Percentiles rank a stretch among this genome's conserved stretches.
phyloP scores from a whole-genome alignment of 73 alveolate species.

The Paramecium pentaurelia region DNA sequence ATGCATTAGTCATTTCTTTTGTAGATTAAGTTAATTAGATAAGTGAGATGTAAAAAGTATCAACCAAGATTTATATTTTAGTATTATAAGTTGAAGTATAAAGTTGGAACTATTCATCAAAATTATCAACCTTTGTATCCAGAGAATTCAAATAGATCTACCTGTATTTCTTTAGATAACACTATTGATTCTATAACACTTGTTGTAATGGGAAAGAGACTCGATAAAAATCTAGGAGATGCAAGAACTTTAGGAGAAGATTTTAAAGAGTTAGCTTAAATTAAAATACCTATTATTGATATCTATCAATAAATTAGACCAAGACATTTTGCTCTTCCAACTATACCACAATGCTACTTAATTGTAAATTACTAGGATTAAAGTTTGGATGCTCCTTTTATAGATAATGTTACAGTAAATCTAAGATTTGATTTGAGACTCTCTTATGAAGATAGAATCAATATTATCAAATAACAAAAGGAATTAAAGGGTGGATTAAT shows the following conservation, averaged over 20 bases:
- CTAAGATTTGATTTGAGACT: constrained; percentile 48
- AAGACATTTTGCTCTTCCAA: constrained; percentile 36
- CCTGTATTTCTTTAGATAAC: background rate
- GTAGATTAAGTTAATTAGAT: constrained; percentile 15
- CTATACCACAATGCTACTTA: constrained; percentile 20
- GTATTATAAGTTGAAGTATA: constrained; percentile 16
- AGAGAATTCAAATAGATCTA: constrained; percentile 24
- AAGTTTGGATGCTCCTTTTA: constrained; percentile 30
- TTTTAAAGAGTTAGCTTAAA: constrained; percentile 21
- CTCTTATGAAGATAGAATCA: background rate
- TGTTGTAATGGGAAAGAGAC: constrained; percentile 31
- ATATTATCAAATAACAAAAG: background rate
- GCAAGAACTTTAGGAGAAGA: constrained; percentile 31
- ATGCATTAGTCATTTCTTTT: constrained; percentile 19
- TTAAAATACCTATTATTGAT: background rate
- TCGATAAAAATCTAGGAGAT: constrained; percentile 43
- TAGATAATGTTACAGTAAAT: background rate
- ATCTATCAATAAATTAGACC: background rate
- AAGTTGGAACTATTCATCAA: constrained; percentile 36
- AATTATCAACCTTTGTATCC: constrained; percentile 35
- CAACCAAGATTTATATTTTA: background rate
- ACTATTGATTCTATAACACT: constrained; percentile 26
- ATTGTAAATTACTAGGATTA: background rate
- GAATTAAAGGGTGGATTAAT: background rate
- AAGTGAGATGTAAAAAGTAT: constrained; percentile 25